A percentile compares a stretch with the other conserved stretches of the same genome.
phyloP scores from a whole-genome alignment of 306 rosid genomes.

The Luffa acutangula region DNA sequence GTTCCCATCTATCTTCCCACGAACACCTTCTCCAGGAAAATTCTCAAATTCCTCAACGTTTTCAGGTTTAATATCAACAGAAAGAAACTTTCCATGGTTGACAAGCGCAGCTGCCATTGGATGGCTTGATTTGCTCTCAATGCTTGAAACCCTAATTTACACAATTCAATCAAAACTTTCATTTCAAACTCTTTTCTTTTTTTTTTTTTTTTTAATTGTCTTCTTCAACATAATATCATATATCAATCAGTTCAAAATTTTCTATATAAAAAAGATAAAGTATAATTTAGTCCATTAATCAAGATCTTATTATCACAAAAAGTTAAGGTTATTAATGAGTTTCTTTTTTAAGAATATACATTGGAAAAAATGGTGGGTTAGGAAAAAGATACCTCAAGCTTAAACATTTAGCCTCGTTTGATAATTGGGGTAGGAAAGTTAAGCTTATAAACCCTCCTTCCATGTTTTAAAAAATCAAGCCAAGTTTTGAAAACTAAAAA shows the following conservation, averaged over 20 bases:
- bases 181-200: background rate
- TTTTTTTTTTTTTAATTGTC: background rate
- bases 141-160: conserved; percentile 63
- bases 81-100: conserved; percentile 55
- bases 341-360: too few species aligned
- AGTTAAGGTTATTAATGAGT: too few species aligned
- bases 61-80: conserved; percentile 58
- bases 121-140: conserved; percentile 95
- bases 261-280: background rate
- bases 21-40: conserved; percentile 85
- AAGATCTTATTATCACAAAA: too few species aligned
- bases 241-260: background rate
- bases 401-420: too few species aligned
- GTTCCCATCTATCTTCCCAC: conserved; percentile 55
- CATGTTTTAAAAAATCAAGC: too few species aligned
- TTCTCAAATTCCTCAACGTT: conserved; percentile 54
- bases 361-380: too few species aligned
- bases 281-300: background rate
- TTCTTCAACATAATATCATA: background rate
- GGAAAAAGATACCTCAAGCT: too few species aligned
- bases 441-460: too few species aligned
- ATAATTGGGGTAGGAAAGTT: too few species aligned
- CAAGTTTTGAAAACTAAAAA: too few species aligned
- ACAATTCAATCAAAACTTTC: background rate
- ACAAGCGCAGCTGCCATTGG: conserved; percentile 81